Evolutionary conservation across 2,329 filamentous ascomycete species (phyloP), one percentile per base, ranked within the genome.

Genomic region (Talaromyces verruculosus): DNA sequence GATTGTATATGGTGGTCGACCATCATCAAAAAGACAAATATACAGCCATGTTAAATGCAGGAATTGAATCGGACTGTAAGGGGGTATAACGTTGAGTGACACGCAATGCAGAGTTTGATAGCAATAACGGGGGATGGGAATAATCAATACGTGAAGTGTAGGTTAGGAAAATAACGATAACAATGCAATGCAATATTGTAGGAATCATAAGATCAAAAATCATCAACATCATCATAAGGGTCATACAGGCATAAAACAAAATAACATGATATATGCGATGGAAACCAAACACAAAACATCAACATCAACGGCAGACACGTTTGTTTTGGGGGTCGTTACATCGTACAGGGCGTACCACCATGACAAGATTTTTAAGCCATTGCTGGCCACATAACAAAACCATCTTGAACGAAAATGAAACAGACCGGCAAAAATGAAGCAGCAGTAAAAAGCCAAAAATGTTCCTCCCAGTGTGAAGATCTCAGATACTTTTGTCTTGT

Each of bases 331-430:
- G 72, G 73, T 75, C 73, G 73, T 75, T 72, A 73, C 71, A 74
- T 75, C 73, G 72, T 75, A 75, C 73, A 75, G 72, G 25, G 74
- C 73, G 72, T 75, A 71, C 72, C 71, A 70, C 70, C 73, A 67
- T 73, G 68, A 66, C 37, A 63, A 62, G 35, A 62, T 62, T 61
- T 43, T 43, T 8, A 45, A 53, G 45, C 60, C 45, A 62, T 62
- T 53, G 60, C 60, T 53, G 51, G 37, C 19, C 51, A 45, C 39
- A 70, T 67, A 63, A 66, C 28, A 67, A 61, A 51, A 55, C 30
- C 49, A 67, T 59, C 64, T 60, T 55, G 63, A 67, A 19, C 33
- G 10, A 39, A 55, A 57, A 67, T 62, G 64, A 45, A 33, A 30
- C 28, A 30, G n/a, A 58, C 25, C 47, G 22, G 47, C 47, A 51